Conservation (phyloP, 1,284 basidiomycete genomes). For the Trichosporon sp. region DNA sequence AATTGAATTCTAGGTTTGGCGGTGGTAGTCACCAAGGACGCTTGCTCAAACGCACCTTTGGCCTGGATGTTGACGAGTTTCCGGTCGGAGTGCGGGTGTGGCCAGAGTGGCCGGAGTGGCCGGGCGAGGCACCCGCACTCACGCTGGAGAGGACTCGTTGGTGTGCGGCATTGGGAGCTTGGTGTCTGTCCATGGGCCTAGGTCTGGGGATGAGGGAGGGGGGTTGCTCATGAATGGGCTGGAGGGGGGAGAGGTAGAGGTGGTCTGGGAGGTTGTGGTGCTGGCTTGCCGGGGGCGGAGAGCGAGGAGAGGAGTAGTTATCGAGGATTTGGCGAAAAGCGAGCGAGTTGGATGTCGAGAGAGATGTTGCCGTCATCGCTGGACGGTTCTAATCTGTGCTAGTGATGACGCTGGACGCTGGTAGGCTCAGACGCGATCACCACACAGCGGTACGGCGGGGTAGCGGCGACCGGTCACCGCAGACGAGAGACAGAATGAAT, state of each 20-base stretch:
- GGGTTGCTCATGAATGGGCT: slow-evolving; percentile 5
- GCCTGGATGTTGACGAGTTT: not conserved
- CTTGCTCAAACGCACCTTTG: not conserved
- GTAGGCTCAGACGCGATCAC: not conserved
- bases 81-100: not conserved
- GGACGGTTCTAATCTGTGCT: not conserved
- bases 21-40: not conserved
- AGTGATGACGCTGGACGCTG: not conserved
- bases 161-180: too few species aligned
- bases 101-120: not conserved
- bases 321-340: slow-evolving; percentile 3
- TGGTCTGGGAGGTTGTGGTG: slow-evolving; percentile 2
- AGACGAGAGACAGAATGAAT: not conserved
- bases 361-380: slow-evolving; percentile 2
- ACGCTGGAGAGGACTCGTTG: too few species aligned
- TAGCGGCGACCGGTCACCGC: not conserved
- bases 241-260: not conserved
- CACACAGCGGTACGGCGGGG: not conserved
- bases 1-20: not conserved
- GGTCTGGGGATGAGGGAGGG: not conserved
- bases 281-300: not conserved
- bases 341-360: not conserved
- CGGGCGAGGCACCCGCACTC: not conserved
- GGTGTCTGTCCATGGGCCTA: not conserved
- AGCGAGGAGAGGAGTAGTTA: not conserved